A percentile compares a stretch with the other conserved stretches of the same genome.
These are phyloP conservation scores for Rehmannia glutinosa DNA, from an alignment of 257 asterid genomes.

Conservation along the genomic window DNA sequence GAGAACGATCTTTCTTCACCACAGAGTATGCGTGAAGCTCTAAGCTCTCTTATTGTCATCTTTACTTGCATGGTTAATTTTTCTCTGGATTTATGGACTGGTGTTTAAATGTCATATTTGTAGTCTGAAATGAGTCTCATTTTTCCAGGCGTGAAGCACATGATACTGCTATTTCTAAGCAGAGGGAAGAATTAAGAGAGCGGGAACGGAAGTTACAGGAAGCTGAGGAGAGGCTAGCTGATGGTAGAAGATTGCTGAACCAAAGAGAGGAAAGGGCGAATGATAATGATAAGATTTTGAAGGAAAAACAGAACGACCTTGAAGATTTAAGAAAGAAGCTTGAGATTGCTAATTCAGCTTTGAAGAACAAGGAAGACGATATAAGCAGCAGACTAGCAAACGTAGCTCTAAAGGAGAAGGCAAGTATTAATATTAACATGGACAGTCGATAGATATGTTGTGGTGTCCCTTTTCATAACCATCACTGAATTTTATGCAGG, in stretches of 20 bases:
- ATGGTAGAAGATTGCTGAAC: slow-evolving; percentile 76
- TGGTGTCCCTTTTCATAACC: slow-evolving; percentile 9
- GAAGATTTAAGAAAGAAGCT: slow-evolving; percentile 64
- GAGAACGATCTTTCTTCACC: slow-evolving; percentile 63
- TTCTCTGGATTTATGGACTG: background rate
- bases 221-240: slow-evolving; percentile 87
- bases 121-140: slow-evolving; percentile 18
- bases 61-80: slow-evolving; percentile 9
- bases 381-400: slow-evolving; percentile 51
- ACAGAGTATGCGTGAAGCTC: slow-evolving; percentile 56
- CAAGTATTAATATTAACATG: slow-evolving; percentile 23
- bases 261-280: slow-evolving; percentile 92
- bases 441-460: background rate
- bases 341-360: slow-evolving; percentile 46
- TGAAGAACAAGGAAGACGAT: slow-evolving; percentile 82
- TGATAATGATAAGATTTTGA: slow-evolving; percentile 63
- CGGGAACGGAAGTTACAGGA: slow-evolving; percentile 82
- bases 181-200: slow-evolving; percentile 85
- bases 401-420: slow-evolving; percentile 70
- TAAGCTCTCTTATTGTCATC: background rate
- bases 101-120: background rate
- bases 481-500: slow-evolving; percentile 49
- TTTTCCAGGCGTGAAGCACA: slow-evolving; percentile 67
- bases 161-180: slow-evolving; percentile 57
- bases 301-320: slow-evolving; percentile 70